phyloP scores from a whole-genome alignment of 345 rosid species.

The Sisymbrium altissimum region DNA sequence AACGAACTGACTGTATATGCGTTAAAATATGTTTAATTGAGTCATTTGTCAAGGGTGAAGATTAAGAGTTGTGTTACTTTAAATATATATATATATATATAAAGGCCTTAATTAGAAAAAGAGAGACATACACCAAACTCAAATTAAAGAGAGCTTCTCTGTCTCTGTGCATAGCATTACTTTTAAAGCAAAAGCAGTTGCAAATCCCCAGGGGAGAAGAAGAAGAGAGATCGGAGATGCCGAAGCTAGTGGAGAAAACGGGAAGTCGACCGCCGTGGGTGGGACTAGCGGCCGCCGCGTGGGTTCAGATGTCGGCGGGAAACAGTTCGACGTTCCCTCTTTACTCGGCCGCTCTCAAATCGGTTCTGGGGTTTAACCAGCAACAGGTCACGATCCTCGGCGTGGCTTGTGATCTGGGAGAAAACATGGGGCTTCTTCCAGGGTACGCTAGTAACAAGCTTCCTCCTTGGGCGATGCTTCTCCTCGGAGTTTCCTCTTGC shows the following conservation, averaged over 20 bases:
- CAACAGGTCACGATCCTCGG: constrained; percentile 84
- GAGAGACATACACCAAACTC: not conserved
- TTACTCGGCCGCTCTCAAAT: constrained; percentile 69
- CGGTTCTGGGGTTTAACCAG: constrained; percentile 72
- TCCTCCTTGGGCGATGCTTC: constrained; percentile 84
- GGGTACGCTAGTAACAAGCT: constrained; percentile 87
- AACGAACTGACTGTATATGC: no score
- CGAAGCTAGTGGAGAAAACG: constrained; percentile 49
- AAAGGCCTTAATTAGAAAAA: no score
- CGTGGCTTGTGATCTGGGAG: constrained; percentile 93
- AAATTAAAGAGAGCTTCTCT: no score
- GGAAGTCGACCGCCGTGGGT: constrained; percentile 99
- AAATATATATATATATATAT: no score
- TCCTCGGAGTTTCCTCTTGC: constrained; percentile 61
- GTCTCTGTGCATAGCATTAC: no score
- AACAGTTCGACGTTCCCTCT: constrained; percentile 73
- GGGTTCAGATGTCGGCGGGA: constrained; percentile 80
- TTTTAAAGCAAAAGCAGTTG: not conserved
- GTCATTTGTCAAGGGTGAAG: no score
- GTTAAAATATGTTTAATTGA: no score
- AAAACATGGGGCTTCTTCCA: constrained; percentile 76
- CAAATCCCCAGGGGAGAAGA: not conserved
- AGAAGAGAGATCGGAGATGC: constrained; percentile 36
- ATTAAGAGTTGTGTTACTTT: no score
- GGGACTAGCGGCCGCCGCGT: constrained; percentile 85